A percentile compares a stretch with the other conserved stretches of the same genome.
Evolutionary conservation across 2,329 filamentous ascomycete genomes (phyloP).

Genomic region (Colletotrichum caudatum): DNA sequence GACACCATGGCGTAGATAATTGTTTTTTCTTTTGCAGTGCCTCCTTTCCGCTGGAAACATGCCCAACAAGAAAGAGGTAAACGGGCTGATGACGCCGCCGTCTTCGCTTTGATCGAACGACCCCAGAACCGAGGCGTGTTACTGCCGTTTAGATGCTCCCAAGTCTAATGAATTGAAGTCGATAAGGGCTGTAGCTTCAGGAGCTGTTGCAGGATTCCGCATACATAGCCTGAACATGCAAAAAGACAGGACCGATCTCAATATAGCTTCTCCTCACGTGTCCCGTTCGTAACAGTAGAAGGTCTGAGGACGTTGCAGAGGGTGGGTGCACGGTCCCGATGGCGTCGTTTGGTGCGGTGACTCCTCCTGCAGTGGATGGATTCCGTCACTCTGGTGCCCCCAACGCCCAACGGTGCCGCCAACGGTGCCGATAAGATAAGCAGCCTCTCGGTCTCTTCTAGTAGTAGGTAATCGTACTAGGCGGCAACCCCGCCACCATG

Average conservation of each 20-base stretch:
- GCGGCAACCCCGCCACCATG: conserved; percentile 36
- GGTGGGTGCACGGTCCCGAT: no score
- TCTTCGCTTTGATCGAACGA: not conserved
- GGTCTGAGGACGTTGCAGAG: no score
- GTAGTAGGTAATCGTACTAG: not conserved
- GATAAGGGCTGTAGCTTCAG: not conserved
- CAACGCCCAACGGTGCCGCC: conserved; percentile 5
- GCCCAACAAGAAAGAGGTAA: not conserved
- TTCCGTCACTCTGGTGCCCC: not conserved
- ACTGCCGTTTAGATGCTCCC: not conserved
- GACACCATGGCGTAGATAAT: not conserved
- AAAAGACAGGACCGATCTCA: not conserved
- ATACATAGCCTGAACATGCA: not conserved
- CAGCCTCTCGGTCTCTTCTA: not conserved
- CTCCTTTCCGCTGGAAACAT: not conserved
- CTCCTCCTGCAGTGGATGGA: no score
- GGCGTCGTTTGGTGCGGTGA: no score
- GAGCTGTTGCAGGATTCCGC: not conserved
- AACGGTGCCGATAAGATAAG: conserved; percentile 42
- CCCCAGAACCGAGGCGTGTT: not conserved
- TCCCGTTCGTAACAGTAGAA: not conserved
- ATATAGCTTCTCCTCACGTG: not conserved
- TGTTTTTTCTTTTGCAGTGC: not conserved
- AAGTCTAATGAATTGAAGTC: not conserved
- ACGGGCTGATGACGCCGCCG: not conserved